Conservation (phyloP, 2,329 filamentous ascomycete genomes). For the Microsporum ferrugineum region DNA sequence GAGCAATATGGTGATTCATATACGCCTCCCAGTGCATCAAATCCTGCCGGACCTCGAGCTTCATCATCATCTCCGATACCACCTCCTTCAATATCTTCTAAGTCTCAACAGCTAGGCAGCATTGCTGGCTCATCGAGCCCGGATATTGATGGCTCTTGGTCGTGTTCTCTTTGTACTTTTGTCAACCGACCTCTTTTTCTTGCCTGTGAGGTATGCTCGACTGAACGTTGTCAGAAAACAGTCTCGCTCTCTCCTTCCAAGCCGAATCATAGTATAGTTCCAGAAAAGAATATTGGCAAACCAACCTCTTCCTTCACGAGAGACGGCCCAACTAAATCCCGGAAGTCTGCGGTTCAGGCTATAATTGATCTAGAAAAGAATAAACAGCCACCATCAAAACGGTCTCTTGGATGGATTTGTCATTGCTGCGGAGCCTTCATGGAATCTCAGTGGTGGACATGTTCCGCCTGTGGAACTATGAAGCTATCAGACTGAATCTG, state of each 20-base stretch:
- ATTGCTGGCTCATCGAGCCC: constrained; percentile 13
- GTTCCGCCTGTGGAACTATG: constrained; percentile 48
- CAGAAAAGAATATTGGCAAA: constrained; percentile 6
- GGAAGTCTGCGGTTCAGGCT: constrained; percentile 28
- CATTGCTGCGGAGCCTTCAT: constrained; percentile 49
- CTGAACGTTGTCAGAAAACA: constrained; percentile 40
- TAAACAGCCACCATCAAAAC: constrained; percentile 33
- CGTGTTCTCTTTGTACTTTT: constrained; percentile 51
- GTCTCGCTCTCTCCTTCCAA: constrained; percentile 11
- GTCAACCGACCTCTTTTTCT: constrained; percentile 50
- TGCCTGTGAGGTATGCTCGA: constrained; percentile 49
- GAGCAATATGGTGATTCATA: constrained; percentile 49
- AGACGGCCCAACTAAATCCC: constrained; percentile 9
- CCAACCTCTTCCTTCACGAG: neutral
- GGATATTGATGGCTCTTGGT: constrained; percentile 39
- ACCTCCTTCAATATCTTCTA: constrained; percentile 22
- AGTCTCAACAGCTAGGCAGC: constrained; percentile 8
- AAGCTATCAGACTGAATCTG: constrained; percentile 28
- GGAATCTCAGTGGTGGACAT: constrained; percentile 56
- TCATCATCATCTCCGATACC: constrained; percentile 27
- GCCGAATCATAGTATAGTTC: neutral
- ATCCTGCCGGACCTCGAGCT: constrained; percentile 39
- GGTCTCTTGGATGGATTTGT: constrained; percentile 50
- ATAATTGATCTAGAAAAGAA: constrained; percentile 31
- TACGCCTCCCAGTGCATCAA: constrained; percentile 41